Base-by-base conservation (phyloP, 1,284 basidiomycete species). In the Pseudozyma thailandica region DNA sequence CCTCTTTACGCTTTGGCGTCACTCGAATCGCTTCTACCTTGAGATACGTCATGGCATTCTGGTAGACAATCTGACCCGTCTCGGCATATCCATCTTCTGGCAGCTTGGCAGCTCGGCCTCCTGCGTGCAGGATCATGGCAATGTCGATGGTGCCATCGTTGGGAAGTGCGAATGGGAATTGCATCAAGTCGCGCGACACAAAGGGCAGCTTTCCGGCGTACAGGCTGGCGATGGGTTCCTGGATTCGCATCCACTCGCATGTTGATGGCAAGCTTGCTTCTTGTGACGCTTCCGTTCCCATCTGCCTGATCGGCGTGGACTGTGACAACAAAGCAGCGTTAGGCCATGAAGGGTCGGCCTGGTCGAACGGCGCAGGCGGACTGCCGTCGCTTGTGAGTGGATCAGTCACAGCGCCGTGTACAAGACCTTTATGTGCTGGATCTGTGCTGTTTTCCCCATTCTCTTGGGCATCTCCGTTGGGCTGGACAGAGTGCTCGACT, bases 141-240 rank as follows among this genome's bases (percentile, higher is more conserved):
- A 82, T 42, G 41, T 82, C 80, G 33, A 82, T 57, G 18, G 68
- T 60, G 35, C 73, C 73, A 43, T 82, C 79, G 47, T 66, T 63
- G 18, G 80, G 73, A 0, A 69, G 51, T 2, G 79, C 72, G 49
- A 74, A 82, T 0, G 81, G 81, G 42, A 82, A 82, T 28, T 81
- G 78, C 73, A 81, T 70, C 45, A 81, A 62, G 35, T 79, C 74
- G 25, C 81, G 75, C 4, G 74, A 60, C 12, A 82, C 78, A 41
- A 65, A 82, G 6, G 81, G 81, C 25, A 81, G 51, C 55, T 81
- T 82, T 55, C 81, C 81, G 1, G 62, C 75, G 45, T 81, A 82
- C 21, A 82, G 61, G 13, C 70, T 66, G 6, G 80, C 77, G 16
- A 80, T 56, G 12, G 64, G 49, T 15, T 65, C 60, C 4, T 52